A percentile compares a stretch with the other conserved stretches of the same genome.
phyloP scores from a whole-genome alignment of 1,139 yeast genomes.

The Suhomyces coccinellae region DNA sequence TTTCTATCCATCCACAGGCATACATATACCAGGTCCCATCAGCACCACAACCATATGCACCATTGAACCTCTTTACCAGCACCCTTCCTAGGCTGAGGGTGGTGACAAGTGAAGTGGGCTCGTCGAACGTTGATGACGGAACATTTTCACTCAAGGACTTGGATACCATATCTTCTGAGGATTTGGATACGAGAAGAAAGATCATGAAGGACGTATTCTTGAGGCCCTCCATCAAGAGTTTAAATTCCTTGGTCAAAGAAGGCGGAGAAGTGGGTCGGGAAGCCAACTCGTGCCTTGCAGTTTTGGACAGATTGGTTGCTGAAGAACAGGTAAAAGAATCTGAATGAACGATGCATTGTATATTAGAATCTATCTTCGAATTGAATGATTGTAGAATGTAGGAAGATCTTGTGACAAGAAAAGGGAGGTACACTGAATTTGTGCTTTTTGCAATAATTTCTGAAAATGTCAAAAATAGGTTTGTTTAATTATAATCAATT shows the following conservation, averaged over 20 bases:
- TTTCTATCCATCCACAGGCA: slow-evolving; percentile 46
- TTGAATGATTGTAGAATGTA: too few relatives aligned
- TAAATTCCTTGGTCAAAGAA: slow-evolving; percentile 57
- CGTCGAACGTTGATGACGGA: slow-evolving; percentile 24
- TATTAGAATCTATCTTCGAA: background rate
- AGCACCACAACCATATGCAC: slow-evolving; percentile 60
- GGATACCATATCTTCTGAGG: slow-evolving; percentile 49
- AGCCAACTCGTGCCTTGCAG: slow-evolving; percentile 41
- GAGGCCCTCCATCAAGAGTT: slow-evolving; percentile 51
- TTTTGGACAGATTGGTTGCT: slow-evolving; percentile 15
- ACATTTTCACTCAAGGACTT: slow-evolving; percentile 31
- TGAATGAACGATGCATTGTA: slow-evolving; percentile 1
- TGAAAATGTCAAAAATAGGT: too few relatives aligned
- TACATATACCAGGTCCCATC: slow-evolving; percentile 54
- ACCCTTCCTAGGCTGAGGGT: slow-evolving; percentile 27
- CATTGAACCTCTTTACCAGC: slow-evolving; percentile 52
- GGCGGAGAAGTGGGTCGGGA: slow-evolving; percentile 74
- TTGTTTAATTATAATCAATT: background rate
- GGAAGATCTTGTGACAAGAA: too few relatives aligned
- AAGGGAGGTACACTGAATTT: too few relatives aligned
- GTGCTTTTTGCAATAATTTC: too few relatives aligned
- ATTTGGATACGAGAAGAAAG: slow-evolving; percentile 59
- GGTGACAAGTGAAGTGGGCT: slow-evolving; percentile 4
- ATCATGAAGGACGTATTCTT: slow-evolving; percentile 56
- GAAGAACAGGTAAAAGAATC: background rate